Base-by-base conservation (phyloP, 495 filamentous ascomycete species). In the Aspergillus affinis region DNA sequence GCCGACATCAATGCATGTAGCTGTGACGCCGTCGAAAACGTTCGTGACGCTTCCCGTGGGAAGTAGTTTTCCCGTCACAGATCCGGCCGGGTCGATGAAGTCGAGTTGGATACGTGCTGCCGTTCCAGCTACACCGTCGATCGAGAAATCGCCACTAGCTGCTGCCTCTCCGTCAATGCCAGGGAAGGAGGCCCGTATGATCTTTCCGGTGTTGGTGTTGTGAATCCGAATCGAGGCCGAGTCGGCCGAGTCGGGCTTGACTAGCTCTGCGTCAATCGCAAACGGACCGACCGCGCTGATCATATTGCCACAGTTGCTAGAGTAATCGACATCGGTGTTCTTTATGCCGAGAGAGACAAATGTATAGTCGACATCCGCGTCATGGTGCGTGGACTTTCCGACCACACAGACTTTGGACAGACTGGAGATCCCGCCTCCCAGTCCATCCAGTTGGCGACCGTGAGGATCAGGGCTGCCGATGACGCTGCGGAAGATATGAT, bases 251-350 rank as follows among this genome's bases (percentile, higher is more conserved):
- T 41, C 10, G 13, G 48, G 10, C 4, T 18, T 26, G 5, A 83
- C 67, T 10, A 90, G 29, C 27, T 82, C 75, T 27, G 76, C 63
- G 59, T 90, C 84, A 19, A 86, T 74, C 0, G 85, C 84, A 61
- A 81, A 86, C 0, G 88, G 86, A 0, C 89, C 89, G 52, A 92
- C 81, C 0, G 86, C 82, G 26, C 80, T 77, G 0, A 73, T 82
- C 87, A 91, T 90, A 61, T 91, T 91, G 8, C 89, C 89, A 62
- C 88, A 91, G 65, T 90, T 91, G 13, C 86, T 84, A 1, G 83
- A 84, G 59, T 83, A 81, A 68, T 91, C 88, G 2, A 91, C 75
- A 15, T 72, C 66, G 9, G 70, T 73, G 57, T 84, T 80, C 48
- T 76, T 76, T 55, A 91, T 78, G 0, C 88, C 88, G 2, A 91